These are phyloP conservation scores for Dinochytrium kinnereticum DNA, from an alignment of 371 early-diverging fungal genomes.

Conservation along the genomic window DNA sequence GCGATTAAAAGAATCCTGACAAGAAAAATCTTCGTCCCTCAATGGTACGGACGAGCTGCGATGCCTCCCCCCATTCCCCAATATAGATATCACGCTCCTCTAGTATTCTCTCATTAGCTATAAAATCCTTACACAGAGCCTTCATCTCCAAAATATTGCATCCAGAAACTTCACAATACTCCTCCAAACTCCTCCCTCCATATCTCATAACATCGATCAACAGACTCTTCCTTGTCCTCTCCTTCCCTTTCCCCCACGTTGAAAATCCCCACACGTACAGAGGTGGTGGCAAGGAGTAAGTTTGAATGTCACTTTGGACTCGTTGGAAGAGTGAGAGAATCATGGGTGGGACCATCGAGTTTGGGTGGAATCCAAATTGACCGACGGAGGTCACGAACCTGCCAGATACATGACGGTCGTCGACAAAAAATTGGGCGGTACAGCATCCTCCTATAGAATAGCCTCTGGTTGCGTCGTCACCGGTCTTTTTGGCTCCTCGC, in stretches of 20 bases:
- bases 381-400: slow-evolving; percentile 1
- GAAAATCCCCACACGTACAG: slow-evolving; percentile 12
- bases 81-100: no score
- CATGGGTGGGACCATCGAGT: not conserved
- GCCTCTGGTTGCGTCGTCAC: not conserved
- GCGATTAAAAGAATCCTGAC: no score
- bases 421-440: not conserved
- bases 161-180: no score
- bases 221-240: slow-evolving; percentile 1
- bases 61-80: no score
- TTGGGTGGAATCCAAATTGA: slow-evolving; percentile 2
- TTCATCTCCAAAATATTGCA: no score
- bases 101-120: no score
- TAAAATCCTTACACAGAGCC: no score
- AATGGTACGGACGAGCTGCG: no score
- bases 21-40: no score
- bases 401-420: not conserved
- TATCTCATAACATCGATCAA: no score
- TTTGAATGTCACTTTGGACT: not conserved
- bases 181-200: no score
- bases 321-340: not conserved
- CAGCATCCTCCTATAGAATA: slow-evolving; percentile 13
- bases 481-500: not conserved
- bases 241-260: slow-evolving; percentile 8
- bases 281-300: not conserved